A percentile compares a stretch with the other conserved stretches of the same genome.
Conservation (phyloP, 2,329 filamentous ascomycete genomes). For the Lasiodiplodia sp. region DNA sequence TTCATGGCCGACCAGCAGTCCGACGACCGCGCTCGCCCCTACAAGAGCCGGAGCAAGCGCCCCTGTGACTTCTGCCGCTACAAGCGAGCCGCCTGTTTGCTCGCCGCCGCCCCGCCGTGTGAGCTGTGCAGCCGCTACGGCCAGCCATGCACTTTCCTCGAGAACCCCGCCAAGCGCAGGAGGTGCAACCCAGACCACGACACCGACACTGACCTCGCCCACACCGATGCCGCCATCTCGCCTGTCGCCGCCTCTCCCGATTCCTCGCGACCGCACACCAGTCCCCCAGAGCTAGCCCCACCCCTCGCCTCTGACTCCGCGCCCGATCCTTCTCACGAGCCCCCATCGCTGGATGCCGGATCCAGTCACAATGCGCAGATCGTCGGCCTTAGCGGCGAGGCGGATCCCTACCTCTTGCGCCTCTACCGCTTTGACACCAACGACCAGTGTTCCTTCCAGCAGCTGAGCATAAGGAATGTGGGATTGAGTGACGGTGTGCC, state of each 20-base stretch:
- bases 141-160: conserved; percentile 55
- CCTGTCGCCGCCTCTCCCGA: background rate
- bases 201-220: background rate
- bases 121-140: conserved; percentile 53
- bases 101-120: conserved; percentile 52
- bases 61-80: conserved; percentile 57
- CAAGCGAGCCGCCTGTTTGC: conserved; percentile 55
- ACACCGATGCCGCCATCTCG: background rate
- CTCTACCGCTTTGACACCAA: conserved; percentile 43
- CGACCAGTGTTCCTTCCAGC: conserved; percentile 43
- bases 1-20: conserved; percentile 19
- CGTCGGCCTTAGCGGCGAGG: conserved; percentile 43
- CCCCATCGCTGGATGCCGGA: conserved; percentile 42
- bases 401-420: conserved; percentile 42
- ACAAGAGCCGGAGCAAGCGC: conserved; percentile 48
- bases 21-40: conserved; percentile 32
- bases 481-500: conserved; percentile 37
- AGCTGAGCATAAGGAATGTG: conserved; percentile 39
- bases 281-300: background rate
- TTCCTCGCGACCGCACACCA: background rate
- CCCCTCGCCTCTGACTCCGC: background rate
- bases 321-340: conserved; percentile 35
- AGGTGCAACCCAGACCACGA: conserved; percentile 35
- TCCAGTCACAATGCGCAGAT: conserved; percentile 42
- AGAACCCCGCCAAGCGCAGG: conserved; percentile 44